Conservation (phyloP, 1,284 basidiomycete species). For the Meira nashicola region DNA sequence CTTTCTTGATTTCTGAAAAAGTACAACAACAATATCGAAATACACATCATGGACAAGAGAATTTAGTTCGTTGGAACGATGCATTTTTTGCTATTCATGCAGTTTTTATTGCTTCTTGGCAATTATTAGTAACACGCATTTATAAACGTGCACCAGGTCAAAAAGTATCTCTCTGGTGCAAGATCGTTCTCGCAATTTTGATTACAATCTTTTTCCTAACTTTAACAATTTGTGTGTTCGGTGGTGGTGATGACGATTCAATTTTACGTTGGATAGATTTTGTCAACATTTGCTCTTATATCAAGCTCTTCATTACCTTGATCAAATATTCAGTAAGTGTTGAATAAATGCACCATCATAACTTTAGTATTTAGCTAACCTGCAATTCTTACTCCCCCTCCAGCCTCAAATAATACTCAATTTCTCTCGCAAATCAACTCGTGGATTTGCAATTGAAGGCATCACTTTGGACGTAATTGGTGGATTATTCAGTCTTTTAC, state of each 20-base stretch:
- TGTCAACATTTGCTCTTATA: constrained; percentile 37
- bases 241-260: constrained; percentile 12
- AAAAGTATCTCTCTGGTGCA: constrained; percentile 1
- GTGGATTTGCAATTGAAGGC: constrained; percentile 54
- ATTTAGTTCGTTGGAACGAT: constrained; percentile 38
- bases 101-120: constrained; percentile 13
- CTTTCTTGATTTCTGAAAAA: constrained; percentile 21
- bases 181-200: constrained; percentile 7
- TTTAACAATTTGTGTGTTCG: neutral
- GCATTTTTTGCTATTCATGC: constrained; percentile 33
- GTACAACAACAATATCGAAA: constrained; percentile 32
- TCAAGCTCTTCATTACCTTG: constrained; percentile 54
- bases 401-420: constrained; percentile 50
- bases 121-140: constrained; percentile 4
- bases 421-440: constrained; percentile 46
- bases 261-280: constrained; percentile 21
- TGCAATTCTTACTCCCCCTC: neutral
- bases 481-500: constrained; percentile 45
- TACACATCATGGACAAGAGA: constrained; percentile 24
- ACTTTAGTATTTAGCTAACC: constrained; percentile 8
- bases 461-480: constrained; percentile 53
- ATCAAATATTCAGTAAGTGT: constrained; percentile 46
- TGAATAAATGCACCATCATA: neutral
- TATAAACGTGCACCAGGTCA: constrained; percentile 13
- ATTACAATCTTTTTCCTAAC: constrained; percentile 12